Base-by-base conservation (phyloP, 192 early-diverging fungal species). In the Mortierella claussenii region DNA sequence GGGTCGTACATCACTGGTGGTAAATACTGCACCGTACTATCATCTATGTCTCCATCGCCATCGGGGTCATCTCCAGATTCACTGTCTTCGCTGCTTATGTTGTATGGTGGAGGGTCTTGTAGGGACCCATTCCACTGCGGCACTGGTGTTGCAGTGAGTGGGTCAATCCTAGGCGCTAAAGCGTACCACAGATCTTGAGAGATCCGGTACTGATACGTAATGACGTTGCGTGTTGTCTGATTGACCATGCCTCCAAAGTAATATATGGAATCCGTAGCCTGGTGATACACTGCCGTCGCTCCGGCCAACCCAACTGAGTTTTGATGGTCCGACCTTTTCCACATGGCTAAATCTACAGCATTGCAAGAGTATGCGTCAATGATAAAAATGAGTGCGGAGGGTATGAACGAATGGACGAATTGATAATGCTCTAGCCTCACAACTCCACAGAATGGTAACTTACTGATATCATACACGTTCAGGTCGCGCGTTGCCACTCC, bases 231-330 rank as follows among this genome's bases (percentile, higher is more conserved):
- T 10, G 69, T 67, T 24, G 63, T 71, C 33, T 45, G 61, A 24
- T 66, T 71, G 30, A 76, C 51, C 64, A 76, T 67, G 18, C 78
- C 78, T 33, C 78, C 78, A 65, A 79, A 79, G 37, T 57, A 71
- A 33, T 79, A 79, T 13, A 79, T 69, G 13, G 78, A 71, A n/a
- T 66, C 68, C 3, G 78, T 79, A 5, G 55, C 60, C 44, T 55
- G 43, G 23, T 79, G 78, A 36, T 71, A 71, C 24, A 79, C 55
- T 3, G 68, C 78, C 20, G 68, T 65, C 1, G 78, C 68, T 17
- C 68, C 60, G 17, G 64, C 42, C 1, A 71, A 27, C 12, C 78
- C 78, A 34, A 79, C 65, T 1, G 78, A 79, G 43, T 79, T 79
- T 45, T 79, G 60, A 31, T 71, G 67, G 20, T 61, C 55, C 10